A percentile compares a stretch with the other conserved stretches of the same genome.
Conservation (phyloP, 2,329 filamentous ascomycete species). For the Diaporthe ilicicola region DNA sequence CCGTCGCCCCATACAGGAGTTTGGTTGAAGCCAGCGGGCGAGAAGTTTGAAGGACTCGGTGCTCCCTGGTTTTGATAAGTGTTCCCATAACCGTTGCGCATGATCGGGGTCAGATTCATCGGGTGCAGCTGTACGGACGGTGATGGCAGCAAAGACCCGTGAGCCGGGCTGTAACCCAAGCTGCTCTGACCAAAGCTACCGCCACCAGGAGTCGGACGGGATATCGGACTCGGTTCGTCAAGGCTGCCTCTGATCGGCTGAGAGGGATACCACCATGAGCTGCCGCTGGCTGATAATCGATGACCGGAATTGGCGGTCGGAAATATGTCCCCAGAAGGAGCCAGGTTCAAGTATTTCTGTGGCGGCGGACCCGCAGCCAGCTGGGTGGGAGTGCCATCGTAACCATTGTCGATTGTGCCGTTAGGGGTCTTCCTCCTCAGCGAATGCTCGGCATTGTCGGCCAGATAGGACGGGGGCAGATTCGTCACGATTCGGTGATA, state of each 20-base stretch:
- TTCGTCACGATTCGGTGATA: conserved; percentile 31
- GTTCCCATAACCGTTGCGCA: conserved; percentile 27
- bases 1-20: conserved; percentile 49
- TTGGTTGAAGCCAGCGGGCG: conserved; percentile 47
- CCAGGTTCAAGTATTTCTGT: conserved; percentile 83
- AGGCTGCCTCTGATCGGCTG: conserved; percentile 17
- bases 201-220: conserved; percentile 11
- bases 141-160: conserved; percentile 28
- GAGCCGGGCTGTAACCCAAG: conserved; percentile 28
- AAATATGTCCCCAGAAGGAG: conserved; percentile 55
- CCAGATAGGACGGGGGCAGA: conserved; percentile 24
- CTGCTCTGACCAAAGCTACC: conserved; percentile 23
- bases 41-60: conserved; percentile 50
- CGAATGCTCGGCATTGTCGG: conserved; percentile 71
- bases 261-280: conserved; percentile 38
- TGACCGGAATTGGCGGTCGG: conserved; percentile 39
- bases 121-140: conserved; percentile 37
- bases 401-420: conserved; percentile 90
- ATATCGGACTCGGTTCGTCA: conserved; percentile 20
- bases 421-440: conserved; percentile 91
- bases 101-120: conserved; percentile 14
- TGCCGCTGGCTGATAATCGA: conserved; percentile 30
- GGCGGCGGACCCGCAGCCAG: conserved; percentile 78
- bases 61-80: conserved; percentile 43
- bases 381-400: conserved; percentile 83